These are phyloP conservation scores for Exophiala calicioides DNA, from an alignment of 2,329 filamentous ascomycete species.

Conservation along the genomic window DNA sequence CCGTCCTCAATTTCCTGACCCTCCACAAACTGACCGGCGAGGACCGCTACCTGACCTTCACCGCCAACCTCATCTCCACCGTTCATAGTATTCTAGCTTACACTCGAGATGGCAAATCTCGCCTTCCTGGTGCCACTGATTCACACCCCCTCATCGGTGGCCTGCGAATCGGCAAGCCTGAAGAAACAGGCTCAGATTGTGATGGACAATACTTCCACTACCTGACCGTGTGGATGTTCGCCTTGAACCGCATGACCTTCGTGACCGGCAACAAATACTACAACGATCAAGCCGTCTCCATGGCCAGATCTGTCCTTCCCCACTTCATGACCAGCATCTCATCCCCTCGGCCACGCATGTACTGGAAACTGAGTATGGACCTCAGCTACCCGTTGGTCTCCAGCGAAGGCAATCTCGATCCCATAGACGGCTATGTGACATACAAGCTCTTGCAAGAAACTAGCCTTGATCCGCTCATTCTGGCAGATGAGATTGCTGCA, in stretches of 20 bases:
- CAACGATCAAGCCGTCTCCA: conserved; percentile 54
- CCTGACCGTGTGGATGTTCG: conserved; percentile 64
- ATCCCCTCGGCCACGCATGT: conserved; percentile 45
- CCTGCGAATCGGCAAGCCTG: conserved; percentile 59
- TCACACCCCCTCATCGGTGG: conserved; percentile 56
- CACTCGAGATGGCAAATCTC: conserved; percentile 50
- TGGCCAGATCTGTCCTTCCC: conserved; percentile 56
- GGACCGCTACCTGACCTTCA: conserved; percentile 51
- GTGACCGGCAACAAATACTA: conserved; percentile 50
- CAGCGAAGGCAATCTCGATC: conserved; percentile 58
- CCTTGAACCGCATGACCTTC: conserved; percentile 55
- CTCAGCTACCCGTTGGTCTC: conserved; percentile 50
- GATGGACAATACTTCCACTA: conserved; percentile 66
- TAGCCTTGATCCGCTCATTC: conserved; percentile 35
- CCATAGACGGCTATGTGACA: conserved; percentile 56
- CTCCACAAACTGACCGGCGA: conserved; percentile 47
- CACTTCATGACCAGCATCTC: conserved; percentile 50
- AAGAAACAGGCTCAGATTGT: conserved; percentile 51
- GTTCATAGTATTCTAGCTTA: conserved; percentile 58
- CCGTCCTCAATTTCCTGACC: conserved; percentile 60
- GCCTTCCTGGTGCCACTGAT: conserved; percentile 56
- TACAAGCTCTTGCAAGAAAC: conserved; percentile 50
- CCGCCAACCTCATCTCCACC: conserved; percentile 49
- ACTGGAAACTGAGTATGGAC: conserved; percentile 60
- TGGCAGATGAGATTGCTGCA: conserved; percentile 55